Conservation (phyloP, 2,329 filamentous ascomycete species). For the Penicillium nordicum region DNA sequence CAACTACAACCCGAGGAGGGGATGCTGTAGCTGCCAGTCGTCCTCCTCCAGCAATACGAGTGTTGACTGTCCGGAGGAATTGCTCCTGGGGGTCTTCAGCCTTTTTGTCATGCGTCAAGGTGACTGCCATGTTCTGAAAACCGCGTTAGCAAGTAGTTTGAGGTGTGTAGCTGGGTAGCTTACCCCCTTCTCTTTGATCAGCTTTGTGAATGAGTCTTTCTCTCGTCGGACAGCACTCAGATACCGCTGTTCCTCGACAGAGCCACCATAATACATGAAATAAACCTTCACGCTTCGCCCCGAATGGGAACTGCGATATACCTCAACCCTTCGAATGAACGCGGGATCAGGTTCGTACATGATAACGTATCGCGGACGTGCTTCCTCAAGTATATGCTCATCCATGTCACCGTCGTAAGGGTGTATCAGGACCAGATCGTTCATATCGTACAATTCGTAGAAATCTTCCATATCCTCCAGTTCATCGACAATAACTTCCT, state of each 20-base stretch:
- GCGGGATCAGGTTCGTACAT: slow-evolving; percentile 98
- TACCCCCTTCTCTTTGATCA: slow-evolving; percentile 86
- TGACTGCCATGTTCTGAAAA: slow-evolving; percentile 72
- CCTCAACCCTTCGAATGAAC: slow-evolving; percentile 90
- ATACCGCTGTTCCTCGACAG: slow-evolving; percentile 93
- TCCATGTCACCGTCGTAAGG: slow-evolving; percentile 95
- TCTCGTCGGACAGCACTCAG: slow-evolving; percentile 85
- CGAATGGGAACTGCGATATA: slow-evolving; percentile 91
- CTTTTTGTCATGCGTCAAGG: slow-evolving; percentile 70
- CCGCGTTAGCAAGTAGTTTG: slow-evolving; percentile 12
- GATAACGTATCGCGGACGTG: slow-evolving; percentile 89
- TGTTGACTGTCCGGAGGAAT: slow-evolving; percentile 93
- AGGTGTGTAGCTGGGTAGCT: slow-evolving; percentile 14
- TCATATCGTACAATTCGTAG: slow-evolving; percentile 87
- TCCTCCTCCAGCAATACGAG: slow-evolving; percentile 90
- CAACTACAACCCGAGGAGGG: slow-evolving; percentile 86
- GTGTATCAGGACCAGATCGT: slow-evolving; percentile 82
- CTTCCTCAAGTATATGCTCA: slow-evolving; percentile 91
- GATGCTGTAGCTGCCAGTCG: slow-evolving; percentile 77
- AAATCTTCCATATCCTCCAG: slow-evolving; percentile 89
- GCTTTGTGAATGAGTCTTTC: slow-evolving; percentile 90
- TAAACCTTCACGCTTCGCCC: slow-evolving; percentile 88
- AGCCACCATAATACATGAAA: slow-evolving; percentile 93
- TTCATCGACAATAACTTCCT: slow-evolving; percentile 67
- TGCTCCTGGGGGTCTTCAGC: slow-evolving; percentile 80